A percentile compares a stretch with the other conserved stretches of the same genome.
Conservation (phyloP, 257 asterid species). For the Solanum arcanum region DNA sequence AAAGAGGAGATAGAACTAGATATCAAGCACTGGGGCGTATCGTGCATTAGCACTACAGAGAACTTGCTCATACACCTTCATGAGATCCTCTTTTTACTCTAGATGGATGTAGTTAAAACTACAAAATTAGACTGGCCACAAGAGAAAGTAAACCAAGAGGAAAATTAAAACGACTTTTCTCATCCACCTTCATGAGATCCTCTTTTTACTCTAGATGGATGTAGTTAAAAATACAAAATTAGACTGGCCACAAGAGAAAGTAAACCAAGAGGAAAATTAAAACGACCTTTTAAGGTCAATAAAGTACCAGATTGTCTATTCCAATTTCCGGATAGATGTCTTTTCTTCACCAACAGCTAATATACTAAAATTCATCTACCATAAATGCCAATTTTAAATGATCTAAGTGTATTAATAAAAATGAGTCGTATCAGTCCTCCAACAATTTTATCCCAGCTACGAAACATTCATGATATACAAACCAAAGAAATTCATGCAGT, state of each 20-base stretch:
- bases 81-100: not conserved
- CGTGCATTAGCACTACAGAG: not conserved
- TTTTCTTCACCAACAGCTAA: not conserved
- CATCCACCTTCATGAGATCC: not conserved
- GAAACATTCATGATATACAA: not conserved
- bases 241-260: not conserved
- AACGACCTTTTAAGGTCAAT: not conserved
- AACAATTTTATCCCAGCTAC: not conserved
- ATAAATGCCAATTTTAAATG: not conserved
- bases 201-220: not conserved
- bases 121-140: not conserved
- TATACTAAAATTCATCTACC: not conserved
- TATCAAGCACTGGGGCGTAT: not conserved
- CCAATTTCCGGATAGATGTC: not conserved
- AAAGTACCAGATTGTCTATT: not conserved
- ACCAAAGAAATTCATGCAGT: not conserved
- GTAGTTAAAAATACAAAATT: not conserved
- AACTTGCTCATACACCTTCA: not conserved
- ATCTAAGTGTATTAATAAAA: not conserved
- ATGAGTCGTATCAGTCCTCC: not conserved
- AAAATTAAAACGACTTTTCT: not conserved
- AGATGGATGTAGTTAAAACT: not conserved
- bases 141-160: not conserved
- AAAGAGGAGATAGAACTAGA: not conserved
- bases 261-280: not conserved